Conservation (phyloP, 2,329 filamentous ascomycete species). For the Rhytidhysteron rufulum region DNA sequence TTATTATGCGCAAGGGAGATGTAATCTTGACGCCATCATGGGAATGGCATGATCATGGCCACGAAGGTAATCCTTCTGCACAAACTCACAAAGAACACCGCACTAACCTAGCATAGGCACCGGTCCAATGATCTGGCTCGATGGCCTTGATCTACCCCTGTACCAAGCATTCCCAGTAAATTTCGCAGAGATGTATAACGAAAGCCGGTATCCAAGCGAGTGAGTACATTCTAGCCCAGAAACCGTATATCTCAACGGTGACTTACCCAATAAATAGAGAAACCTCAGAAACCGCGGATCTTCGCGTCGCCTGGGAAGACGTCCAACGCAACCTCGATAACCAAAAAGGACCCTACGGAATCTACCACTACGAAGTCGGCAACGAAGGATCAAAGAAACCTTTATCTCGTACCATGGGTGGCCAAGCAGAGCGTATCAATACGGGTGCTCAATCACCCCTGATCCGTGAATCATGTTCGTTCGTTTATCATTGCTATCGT, state of each 20-base stretch:
- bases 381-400: slow-evolving; percentile 26
- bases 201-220: slow-evolving; percentile 49
- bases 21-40: slow-evolving; percentile 56
- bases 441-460: slow-evolving; percentile 33
- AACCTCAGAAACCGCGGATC: slow-evolving; percentile 39
- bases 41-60: slow-evolving; percentile 61
- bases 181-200: slow-evolving; percentile 51
- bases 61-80: too few relatives aligned
- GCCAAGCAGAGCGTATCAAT: slow-evolving; percentile 44
- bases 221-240: too few relatives aligned
- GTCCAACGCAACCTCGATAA: slow-evolving; percentile 33
- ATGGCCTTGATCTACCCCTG: slow-evolving; percentile 52
- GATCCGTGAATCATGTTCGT: slow-evolving; percentile 49
- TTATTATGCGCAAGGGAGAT: slow-evolving; percentile 51
- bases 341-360: slow-evolving; percentile 24
- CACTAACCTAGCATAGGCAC: too few relatives aligned
- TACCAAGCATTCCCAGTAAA: slow-evolving; percentile 51
- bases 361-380: slow-evolving; percentile 36
- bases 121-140: slow-evolving; percentile 56
- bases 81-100: too few relatives aligned
- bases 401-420: slow-evolving; percentile 39
- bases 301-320: slow-evolving; percentile 51
- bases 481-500: slow-evolving; percentile 51
- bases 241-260: too few relatives aligned
- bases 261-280: slow-evolving; percentile 43